Evolutionary conservation across 805 yeast species (phyloP), one percentile per base, ranked within the genome.

Genomic region (Spathaspora passalidarum): DNA sequence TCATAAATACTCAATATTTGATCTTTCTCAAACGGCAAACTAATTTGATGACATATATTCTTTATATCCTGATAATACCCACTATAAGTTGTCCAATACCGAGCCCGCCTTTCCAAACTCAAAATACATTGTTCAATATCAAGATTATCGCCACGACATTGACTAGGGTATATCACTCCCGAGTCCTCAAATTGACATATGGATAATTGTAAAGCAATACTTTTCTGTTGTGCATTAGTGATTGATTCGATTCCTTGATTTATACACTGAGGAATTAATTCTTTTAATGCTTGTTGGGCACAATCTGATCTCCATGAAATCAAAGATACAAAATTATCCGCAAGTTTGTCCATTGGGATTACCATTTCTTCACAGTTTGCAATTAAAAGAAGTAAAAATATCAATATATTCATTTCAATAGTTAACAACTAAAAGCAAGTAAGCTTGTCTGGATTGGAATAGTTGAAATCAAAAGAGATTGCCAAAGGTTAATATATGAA

Each of bases 21-120:
- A 26, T 76, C 78, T 51, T 78, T 79, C 47, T 78, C 79, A 52
- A 58, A 77, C 0, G 83, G 82, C 1, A 76, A 50, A 0, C 79
- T 66, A 40, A 77, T 75, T 46, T 78, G 81, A 49, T 64, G 62
- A 54, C 90, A 85, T 0, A 82, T 64, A 2, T 71, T 68, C 2
- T 78, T 68, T 2, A 84, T 63, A 25, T 76, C 72, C 39, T 81
- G 71, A 57, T 78, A 83, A 54, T 83, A 78, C 0, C 88, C 88
- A 50, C 82, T 82, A 56, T 76, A 84, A 0, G 84, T 80, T 0
- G 90, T 83, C 92, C 92, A 85, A 75, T 84, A 80, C 52, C 83
- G 86, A 0, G 80, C 68, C 2, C 68, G 62, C 18, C 54, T 54
- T 45, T 78, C 78, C 34, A 79, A 49, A 2, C 65, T 61, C 3